A percentile compares a stretch with the other conserved stretches of the same genome.
phyloP scores from a whole-genome alignment of 1,284 basidiomycete genomes.

The Ustilago nuda region DNA sequence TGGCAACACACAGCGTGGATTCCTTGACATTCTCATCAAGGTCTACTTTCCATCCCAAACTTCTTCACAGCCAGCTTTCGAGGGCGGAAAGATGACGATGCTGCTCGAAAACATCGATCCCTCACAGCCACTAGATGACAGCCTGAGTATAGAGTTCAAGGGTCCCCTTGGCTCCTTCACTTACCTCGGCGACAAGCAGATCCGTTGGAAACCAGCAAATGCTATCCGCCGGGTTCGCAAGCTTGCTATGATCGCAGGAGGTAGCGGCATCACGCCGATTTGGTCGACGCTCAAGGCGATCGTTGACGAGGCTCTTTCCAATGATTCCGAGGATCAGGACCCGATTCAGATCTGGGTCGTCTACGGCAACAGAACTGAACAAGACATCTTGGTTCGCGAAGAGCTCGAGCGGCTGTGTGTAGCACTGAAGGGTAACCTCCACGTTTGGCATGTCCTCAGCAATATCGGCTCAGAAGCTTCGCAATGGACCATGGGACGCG shows the following conservation, averaged over 20 bases:
- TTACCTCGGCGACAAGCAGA: slow-evolving; percentile 73
- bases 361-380: slow-evolving; percentile 73
- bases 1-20: slow-evolving; percentile 71
- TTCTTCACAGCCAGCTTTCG: slow-evolving; percentile 8
- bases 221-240: slow-evolving; percentile 69
- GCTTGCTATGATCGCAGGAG: slow-evolving; percentile 76
- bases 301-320: slow-evolving; percentile 71
- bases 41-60: slow-evolving; percentile 72
- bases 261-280: slow-evolving; percentile 76
- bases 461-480: slow-evolving; percentile 54
- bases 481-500: slow-evolving; percentile 72
- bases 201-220: slow-evolving; percentile 71
- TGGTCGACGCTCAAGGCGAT: slow-evolving; percentile 70
- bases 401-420: slow-evolving; percentile 73
- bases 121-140: slow-evolving; percentile 67
- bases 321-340: not conserved
- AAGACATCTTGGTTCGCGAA: slow-evolving; percentile 73
- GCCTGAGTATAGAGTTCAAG: slow-evolving; percentile 72
- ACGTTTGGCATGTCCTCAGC: slow-evolving; percentile 73
- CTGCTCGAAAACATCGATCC: slow-evolving; percentile 72
- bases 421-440: slow-evolving; percentile 70
- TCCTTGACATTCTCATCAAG: slow-evolving; percentile 74
- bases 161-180: slow-evolving; percentile 77
- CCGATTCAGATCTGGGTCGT: slow-evolving; percentile 73
- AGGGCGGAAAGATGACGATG: slow-evolving; percentile 75